phyloP scores from a whole-genome alignment of 495 filamentous ascomycete species.

The Neurospora africana region DNA sequence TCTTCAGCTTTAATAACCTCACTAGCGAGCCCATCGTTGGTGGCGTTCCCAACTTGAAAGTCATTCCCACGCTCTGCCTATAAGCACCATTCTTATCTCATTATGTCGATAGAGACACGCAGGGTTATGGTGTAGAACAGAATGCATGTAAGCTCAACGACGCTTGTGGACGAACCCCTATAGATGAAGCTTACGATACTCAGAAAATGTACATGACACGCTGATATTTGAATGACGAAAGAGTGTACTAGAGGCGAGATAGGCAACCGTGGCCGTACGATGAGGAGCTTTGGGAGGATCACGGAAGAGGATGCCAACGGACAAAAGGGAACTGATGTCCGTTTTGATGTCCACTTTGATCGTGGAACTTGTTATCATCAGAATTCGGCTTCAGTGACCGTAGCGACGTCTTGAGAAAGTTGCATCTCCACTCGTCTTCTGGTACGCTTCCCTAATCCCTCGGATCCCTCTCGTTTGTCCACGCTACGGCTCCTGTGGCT shows the following conservation, averaged over 20 bases:
- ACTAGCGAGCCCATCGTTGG: not conserved
- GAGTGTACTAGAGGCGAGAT: not conserved
- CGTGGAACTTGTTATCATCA: not conserved
- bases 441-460: not conserved
- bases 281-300: not conserved
- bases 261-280: not conserved
- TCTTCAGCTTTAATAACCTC: not conserved
- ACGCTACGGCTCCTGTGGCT: not conserved
- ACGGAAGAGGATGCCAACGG: not conserved
- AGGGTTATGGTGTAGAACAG: no score
- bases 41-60: not conserved
- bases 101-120: no score
- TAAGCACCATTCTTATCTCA: not conserved
- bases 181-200: not conserved
- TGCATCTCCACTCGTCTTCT: not conserved
- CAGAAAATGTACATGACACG: not conserved
- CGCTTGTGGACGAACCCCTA: not conserved
- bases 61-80: not conserved
- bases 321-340: not conserved
- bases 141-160: not conserved
- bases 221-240: not conserved
- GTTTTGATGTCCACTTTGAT: not conserved
- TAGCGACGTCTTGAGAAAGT: not conserved
- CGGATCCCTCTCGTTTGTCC: not conserved
- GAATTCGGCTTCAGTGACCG: not conserved